Percentiles rank a stretch among this genome's conserved stretches.
These are phyloP conservation scores for Pythium sukuiense DNA, from an alignment of 352 stramenopile genomes.

Conservation along the genomic window DNA sequence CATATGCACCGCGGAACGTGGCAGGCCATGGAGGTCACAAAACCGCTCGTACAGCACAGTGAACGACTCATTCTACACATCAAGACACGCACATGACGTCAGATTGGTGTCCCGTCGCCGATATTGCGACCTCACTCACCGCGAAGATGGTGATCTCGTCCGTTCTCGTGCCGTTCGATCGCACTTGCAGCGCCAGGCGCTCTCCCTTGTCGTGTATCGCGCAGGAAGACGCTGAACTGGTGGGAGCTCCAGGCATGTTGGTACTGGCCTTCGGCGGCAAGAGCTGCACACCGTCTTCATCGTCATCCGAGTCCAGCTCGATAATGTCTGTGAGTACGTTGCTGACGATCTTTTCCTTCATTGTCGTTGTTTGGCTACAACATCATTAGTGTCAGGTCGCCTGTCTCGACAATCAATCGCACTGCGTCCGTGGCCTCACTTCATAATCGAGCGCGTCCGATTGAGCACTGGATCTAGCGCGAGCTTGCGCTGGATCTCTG, in stretches of 20 bases:
- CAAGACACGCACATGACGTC: conserved; percentile 2
- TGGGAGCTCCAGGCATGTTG: neutral
- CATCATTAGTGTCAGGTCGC: neutral
- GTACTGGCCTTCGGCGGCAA: neutral
- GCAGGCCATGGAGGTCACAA: conserved; percentile 61
- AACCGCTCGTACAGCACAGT: conserved; percentile 62
- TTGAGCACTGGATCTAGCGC: conserved; percentile 57
- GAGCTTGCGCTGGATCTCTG: conserved; percentile 52
- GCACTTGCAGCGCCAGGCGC: conserved; percentile 51
- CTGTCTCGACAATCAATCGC: conserved; percentile 2
- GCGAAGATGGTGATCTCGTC: conserved; percentile 62
- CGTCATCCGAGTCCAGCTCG: conserved; percentile 55
- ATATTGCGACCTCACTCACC: conserved; percentile 26
- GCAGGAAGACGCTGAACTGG: neutral
- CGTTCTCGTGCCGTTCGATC: conserved; percentile 52
- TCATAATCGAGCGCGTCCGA: conserved; percentile 63
- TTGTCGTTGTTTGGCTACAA: conserved; percentile 30
- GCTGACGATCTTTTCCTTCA: conserved; percentile 28
- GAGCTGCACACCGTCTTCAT: conserved; percentile 37
- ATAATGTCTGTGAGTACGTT: conserved; percentile 35
- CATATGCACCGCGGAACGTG: conserved; percentile 59
- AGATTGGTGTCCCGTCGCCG: neutral
- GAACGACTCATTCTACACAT: conserved; percentile 57
- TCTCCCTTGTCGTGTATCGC: conserved; percentile 43
- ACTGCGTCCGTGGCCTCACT: conserved; percentile 19